phyloP scores from a whole-genome alignment of 1,284 basidiomycete genomes.

The Ustilago cynodontis region DNA sequence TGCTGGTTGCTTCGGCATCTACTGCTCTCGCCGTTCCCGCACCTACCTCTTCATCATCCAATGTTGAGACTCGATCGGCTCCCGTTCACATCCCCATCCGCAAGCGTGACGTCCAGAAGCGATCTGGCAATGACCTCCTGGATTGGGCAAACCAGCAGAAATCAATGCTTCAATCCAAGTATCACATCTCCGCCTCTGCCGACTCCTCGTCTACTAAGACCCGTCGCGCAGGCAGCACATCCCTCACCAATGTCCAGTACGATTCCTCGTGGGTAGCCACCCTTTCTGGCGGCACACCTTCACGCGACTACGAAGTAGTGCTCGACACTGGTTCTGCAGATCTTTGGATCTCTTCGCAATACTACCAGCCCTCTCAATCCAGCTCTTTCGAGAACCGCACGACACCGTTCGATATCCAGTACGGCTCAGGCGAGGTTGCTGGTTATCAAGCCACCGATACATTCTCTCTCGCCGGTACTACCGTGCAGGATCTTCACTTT shows the following conservation, averaged over 20 bases:
- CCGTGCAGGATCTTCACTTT: slow-evolving; percentile 44
- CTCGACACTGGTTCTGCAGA: slow-evolving; percentile 62
- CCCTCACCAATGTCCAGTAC: slow-evolving; percentile 54
- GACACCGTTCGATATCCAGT: slow-evolving; percentile 46
- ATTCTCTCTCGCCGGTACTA: slow-evolving; percentile 43
- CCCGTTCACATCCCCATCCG: slow-evolving; percentile 38
- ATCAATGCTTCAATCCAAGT: slow-evolving; percentile 54
- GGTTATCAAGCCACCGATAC: slow-evolving; percentile 47
- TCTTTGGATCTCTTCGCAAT: slow-evolving; percentile 38
- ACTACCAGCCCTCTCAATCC: slow-evolving; percentile 32
- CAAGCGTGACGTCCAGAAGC: slow-evolving; percentile 29
- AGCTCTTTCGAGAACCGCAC: slow-evolving; percentile 41
- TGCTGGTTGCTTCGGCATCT: slow-evolving; percentile 32
- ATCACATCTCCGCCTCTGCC: slow-evolving; percentile 20
- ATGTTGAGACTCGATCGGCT: neutral
- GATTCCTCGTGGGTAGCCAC: slow-evolving; percentile 55
- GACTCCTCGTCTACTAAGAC: slow-evolving; percentile 9
- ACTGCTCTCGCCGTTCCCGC: slow-evolving; percentile 25
- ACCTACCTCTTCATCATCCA: slow-evolving; percentile 5
- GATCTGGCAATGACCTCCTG: slow-evolving; percentile 42
- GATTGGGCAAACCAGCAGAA: slow-evolving; percentile 55
- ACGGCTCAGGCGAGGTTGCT: slow-evolving; percentile 49
- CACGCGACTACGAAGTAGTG: slow-evolving; percentile 41
- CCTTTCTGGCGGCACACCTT: slow-evolving; percentile 47
- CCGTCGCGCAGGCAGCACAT: slow-evolving; percentile 17